Base-by-base conservation (phyloP, 2,329 filamentous ascomycete species). In the Claviceps sorghi region DNA sequence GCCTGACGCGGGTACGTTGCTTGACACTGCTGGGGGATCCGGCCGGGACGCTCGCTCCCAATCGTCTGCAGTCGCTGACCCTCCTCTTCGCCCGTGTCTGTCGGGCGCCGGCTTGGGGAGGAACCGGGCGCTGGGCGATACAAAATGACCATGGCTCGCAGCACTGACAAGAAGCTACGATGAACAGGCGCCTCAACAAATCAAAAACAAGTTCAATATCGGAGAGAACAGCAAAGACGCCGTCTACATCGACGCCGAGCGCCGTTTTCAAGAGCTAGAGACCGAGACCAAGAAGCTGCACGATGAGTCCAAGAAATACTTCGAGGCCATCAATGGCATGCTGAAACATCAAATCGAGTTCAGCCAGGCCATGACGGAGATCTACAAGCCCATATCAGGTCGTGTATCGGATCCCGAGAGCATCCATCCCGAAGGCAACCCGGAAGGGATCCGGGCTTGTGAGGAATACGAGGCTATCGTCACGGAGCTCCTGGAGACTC, bases 291-390 rank as follows among this genome's bases (percentile, higher is more conserved):
- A 96, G 77, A 91, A 86, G 69, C 82, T 96, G 32, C 91, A 97
- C 71, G 88, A 95, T 73, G 91, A 97, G 70, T 95, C 88, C 53
- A 86, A 90, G 69, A 96, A 95, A 72, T 98, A 98, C 70, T 96
- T 95, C 62, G 83, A 95, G 51, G 88, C 93, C 65, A 96, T 98
- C 72, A 96, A 97, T 72, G 87, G 86, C 75, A 98, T 98, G 93
- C 79, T 98, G 62, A 80, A 76, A 65, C 90, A 97, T 71, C 93
- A 98, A 73, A 97, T 98, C 70, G 91, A 95, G 67, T 98, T 98
- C 73, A 95, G 91, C 61, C 82, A 95, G 71, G 88, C 90, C 59
- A 91, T 95, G 74, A 84, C 86, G 58, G 93, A 98, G 69, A 85
- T 98, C 62, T 98, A 98, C 77, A 95, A 95, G 67, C 93, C 93